phyloP scores from a whole-genome alignment of 345 rosid genomes.

The Noccaea bulbosa region DNA sequence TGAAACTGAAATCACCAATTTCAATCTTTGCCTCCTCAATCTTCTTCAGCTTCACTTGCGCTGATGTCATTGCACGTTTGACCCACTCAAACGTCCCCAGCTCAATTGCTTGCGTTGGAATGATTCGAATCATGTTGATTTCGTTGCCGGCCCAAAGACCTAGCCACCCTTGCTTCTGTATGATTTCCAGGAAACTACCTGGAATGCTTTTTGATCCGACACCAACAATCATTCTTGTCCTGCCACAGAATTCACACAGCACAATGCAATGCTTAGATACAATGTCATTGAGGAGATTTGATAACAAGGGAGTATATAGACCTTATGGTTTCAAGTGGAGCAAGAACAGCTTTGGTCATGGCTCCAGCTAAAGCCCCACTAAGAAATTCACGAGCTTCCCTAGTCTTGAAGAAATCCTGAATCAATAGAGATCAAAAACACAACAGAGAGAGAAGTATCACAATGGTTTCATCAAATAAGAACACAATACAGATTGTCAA shows the following conservation, averaged over 20 bases:
- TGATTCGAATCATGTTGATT: constrained; percentile 87
- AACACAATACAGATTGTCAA: constrained; percentile 16
- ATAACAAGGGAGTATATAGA: constrained; percentile 13
- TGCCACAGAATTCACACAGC: constrained; percentile 42
- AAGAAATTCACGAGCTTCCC: constrained; percentile 91
- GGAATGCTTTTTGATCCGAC: constrained; percentile 87
- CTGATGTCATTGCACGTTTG: constrained; percentile 77
- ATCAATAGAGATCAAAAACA: constrained; percentile 33
- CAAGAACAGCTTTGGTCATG: constrained; percentile 97
- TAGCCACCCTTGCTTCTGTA: constrained; percentile 94
- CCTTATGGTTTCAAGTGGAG: constrained; percentile 99
- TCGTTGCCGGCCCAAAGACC: constrained; percentile 99
- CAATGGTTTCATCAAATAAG: constrained; percentile 1
- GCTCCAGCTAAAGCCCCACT: constrained; percentile 99
- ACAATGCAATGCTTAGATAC: constrained; percentile 2
- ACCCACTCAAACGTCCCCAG: constrained; percentile 90
- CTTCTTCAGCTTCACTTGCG: constrained; percentile 69
- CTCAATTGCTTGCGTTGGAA: constrained; percentile 98
- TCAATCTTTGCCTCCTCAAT: constrained; percentile 58
- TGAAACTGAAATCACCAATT: constrained; percentile 64
- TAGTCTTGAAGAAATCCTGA: constrained; percentile 68
- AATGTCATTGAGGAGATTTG: neutral
- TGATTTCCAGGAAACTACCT: constrained; percentile 85
- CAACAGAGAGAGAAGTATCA: constrained; percentile 1
- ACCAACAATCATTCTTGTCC: constrained; percentile 99